Percentiles rank a stretch among this genome's conserved stretches.
Evolutionary conservation across 2,329 filamentous ascomycete genomes (phyloP).

Genomic region (Penicillium sp.): DNA sequence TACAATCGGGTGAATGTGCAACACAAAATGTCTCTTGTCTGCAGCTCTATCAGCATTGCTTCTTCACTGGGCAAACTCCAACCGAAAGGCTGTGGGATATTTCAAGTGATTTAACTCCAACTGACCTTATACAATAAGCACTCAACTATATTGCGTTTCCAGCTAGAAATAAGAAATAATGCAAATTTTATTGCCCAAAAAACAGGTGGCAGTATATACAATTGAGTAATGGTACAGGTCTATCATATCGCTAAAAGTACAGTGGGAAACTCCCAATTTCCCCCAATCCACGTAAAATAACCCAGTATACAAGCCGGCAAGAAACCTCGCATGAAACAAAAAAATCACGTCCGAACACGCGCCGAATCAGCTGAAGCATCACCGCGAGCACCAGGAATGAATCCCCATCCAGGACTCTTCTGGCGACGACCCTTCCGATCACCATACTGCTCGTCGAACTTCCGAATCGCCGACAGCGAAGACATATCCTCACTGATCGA

Average conservation of each 20-base stretch:
- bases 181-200: not conserved
- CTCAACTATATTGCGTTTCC: not conserved
- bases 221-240: conserved; percentile 33
- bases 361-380: conserved; percentile 37
- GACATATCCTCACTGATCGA: conserved; percentile 94
- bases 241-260: conserved; percentile 35
- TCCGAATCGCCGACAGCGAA: conserved; percentile 77
- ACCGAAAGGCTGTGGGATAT: not conserved
- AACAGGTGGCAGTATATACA: conserved; percentile 15
- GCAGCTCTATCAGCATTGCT: not conserved
- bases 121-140: not conserved
- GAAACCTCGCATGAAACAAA: not conserved
- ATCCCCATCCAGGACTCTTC: conserved; percentile 55
- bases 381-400: conserved; percentile 39
- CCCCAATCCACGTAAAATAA: not conserved
- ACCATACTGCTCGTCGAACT: conserved; percentile 94
- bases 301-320: conserved; percentile 1
- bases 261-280: conserved; percentile 9
- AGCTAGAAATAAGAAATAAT: not conserved
- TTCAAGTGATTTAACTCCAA: not conserved
- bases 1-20: not conserved
- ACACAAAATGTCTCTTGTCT: not conserved
- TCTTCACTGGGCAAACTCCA: not conserved
- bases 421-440: conserved; percentile 68
- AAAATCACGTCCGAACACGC: conserved; percentile 40